Conservation (phyloP, 2,329 filamentous ascomycete genomes). For the Dactylellina haptotyla region DNA sequence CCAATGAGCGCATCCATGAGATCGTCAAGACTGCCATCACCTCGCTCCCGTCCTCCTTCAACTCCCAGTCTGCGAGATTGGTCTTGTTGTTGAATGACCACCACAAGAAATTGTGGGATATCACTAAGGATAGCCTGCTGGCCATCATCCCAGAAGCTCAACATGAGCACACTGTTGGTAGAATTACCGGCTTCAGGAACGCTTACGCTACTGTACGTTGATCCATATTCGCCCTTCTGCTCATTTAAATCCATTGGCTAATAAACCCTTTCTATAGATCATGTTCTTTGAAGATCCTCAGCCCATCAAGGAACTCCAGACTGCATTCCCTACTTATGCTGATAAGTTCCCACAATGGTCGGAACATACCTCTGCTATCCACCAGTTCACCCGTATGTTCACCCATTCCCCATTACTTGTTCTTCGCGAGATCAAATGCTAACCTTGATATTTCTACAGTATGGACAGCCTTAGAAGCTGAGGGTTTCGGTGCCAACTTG, state of each 20-base stretch:
- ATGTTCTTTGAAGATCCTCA: slow-evolving; percentile 86
- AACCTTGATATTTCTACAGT: slow-evolving; percentile 60
- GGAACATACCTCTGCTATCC: slow-evolving; percentile 80
- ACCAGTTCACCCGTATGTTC: slow-evolving; percentile 73
- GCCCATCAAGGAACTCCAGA: slow-evolving; percentile 73
- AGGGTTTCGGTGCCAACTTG: slow-evolving; percentile 86
- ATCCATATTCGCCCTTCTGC: no score
- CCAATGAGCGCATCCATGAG: slow-evolving; percentile 70
- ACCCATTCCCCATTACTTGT: not conserved
- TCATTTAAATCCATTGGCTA: no score
- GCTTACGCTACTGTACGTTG: slow-evolving; percentile 74
- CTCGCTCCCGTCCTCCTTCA: slow-evolving; percentile 80
- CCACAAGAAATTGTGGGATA: slow-evolving; percentile 88
- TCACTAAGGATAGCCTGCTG: slow-evolving; percentile 73
- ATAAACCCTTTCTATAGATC: slow-evolving; percentile 62
- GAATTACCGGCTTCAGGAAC: slow-evolving; percentile 71
- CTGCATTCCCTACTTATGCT: slow-evolving; percentile 76
- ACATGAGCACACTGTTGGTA: slow-evolving; percentile 68
- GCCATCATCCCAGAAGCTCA: slow-evolving; percentile 71
- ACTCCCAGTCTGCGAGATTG: slow-evolving; percentile 82
- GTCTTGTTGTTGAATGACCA: slow-evolving; percentile 82
- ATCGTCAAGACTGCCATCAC: slow-evolving; percentile 73
- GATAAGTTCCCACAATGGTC: slow-evolving; percentile 83
- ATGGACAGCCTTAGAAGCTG: slow-evolving; percentile 84
- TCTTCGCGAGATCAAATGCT: not conserved